These are phyloP conservation scores for Physcomitrium patens DNA, from an alignment of 225 moss, liverwort and hornwort species.

Conservation along the genomic window DNA sequence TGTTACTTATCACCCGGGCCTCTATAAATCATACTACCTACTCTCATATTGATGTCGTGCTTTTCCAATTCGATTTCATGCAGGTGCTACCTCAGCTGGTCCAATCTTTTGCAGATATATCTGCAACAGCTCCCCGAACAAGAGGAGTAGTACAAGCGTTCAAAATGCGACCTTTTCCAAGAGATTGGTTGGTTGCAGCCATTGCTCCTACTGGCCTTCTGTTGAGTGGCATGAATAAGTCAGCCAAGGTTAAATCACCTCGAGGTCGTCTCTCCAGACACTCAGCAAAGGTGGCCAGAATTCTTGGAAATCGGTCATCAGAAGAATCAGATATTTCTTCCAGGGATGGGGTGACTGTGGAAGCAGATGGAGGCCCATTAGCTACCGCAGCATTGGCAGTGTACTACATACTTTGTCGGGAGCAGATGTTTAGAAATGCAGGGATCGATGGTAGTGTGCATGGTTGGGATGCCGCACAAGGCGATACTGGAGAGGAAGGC, in stretches of 20 bases:
- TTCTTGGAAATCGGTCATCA: conserved; percentile 30
- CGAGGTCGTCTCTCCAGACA: conserved; percentile 30
- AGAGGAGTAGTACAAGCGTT: conserved; percentile 75
- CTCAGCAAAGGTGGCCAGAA: conserved; percentile 32
- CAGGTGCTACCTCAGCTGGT: conserved; percentile 83
- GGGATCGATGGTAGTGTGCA: conserved; percentile 71
- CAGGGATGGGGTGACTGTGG: conserved; percentile 15
- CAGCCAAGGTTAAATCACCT: conserved; percentile 33
- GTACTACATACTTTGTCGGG: conserved; percentile 85
- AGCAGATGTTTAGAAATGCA: conserved; percentile 70
- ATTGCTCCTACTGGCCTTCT: conserved; percentile 70
- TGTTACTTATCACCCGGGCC: not conserved
- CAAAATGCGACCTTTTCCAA: conserved; percentile 91
- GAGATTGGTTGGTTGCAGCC: conserved; percentile 72
- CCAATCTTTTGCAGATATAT: conserved; percentile 75
- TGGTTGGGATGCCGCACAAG: conserved; percentile 50
- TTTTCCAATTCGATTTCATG: conserved; percentile 20
- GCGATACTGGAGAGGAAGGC: conserved; percentile 66
- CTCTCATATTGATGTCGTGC: conserved; percentile 29
- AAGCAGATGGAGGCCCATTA: conserved; percentile 60
- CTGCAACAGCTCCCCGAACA: conserved; percentile 73
- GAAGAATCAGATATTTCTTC: conserved; percentile 27
- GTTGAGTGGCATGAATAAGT: conserved; percentile 44
- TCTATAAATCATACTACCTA: conserved; percentile 13
- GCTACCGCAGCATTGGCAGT: conserved; percentile 82